phyloP scores from a whole-genome alignment of 1,139 yeast species.

The Debaryomyces udenii region DNA sequence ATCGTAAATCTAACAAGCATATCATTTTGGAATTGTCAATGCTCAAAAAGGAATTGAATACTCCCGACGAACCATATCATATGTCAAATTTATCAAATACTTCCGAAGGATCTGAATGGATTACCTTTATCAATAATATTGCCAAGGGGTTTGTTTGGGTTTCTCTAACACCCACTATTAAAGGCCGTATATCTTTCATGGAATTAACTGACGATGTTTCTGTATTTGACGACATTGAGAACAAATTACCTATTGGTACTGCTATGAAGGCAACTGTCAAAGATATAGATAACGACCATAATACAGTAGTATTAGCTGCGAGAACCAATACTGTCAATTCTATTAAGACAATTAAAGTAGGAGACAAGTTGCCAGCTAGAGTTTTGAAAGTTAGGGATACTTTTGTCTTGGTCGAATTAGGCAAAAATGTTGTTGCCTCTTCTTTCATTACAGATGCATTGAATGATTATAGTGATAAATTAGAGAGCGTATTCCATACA shows the following conservation, averaged over 20 bases:
- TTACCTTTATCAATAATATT: slow-evolving; percentile 57
- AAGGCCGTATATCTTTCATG: slow-evolving; percentile 68
- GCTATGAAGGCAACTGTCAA: slow-evolving; percentile 65
- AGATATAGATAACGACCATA: slow-evolving; percentile 56
- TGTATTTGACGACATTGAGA: slow-evolving; percentile 53
- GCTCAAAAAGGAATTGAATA: slow-evolving; percentile 35
- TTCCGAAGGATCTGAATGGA: slow-evolving; percentile 44
- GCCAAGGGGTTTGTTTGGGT: slow-evolving; percentile 65
- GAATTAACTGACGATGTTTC: slow-evolving; percentile 64
- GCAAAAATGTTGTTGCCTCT: slow-evolving; percentile 62
- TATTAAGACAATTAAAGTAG: slow-evolving; percentile 58
- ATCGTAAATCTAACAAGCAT: slow-evolving; percentile 54
- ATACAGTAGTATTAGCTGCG: slow-evolving; percentile 53
- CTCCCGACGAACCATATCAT: slow-evolving; percentile 23
- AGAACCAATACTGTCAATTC: slow-evolving; percentile 46
- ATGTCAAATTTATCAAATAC: slow-evolving; percentile 42
- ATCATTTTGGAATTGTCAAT: slow-evolving; percentile 69
- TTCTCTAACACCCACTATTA: slow-evolving; percentile 66
- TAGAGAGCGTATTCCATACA: slow-evolving; percentile 53
- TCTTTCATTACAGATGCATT: slow-evolving; percentile 79
- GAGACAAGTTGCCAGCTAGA: slow-evolving; percentile 64
- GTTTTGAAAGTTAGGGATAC: slow-evolving; percentile 63
- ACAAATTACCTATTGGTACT: slow-evolving; percentile 67
- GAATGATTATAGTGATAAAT: slow-evolving; percentile 62
- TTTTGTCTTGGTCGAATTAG: slow-evolving; percentile 68